A percentile compares a stretch with the other conserved stretches of the same genome.
phyloP scores from a whole-genome alignment of 2,329 filamentous ascomycete species.

The Mollisiaceae sp. region DNA sequence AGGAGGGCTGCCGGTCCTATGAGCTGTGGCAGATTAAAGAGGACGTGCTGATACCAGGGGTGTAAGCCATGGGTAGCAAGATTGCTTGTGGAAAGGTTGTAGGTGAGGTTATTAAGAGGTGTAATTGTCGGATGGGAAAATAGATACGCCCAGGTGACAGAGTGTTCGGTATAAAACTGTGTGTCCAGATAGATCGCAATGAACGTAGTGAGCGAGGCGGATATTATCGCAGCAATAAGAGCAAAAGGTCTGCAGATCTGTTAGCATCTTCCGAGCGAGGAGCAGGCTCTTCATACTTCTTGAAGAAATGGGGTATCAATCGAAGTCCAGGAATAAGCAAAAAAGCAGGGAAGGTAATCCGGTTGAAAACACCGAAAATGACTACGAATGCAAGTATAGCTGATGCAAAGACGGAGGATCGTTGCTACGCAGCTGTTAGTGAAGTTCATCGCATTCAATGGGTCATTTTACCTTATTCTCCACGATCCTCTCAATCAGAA shows the following conservation, averaged over 20 bases:
- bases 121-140: constrained; percentile 72
- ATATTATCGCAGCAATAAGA: constrained; percentile 66
- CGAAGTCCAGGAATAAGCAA: constrained; percentile 82
- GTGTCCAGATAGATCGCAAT: constrained; percentile 85
- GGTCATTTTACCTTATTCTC: constrained; percentile 70
- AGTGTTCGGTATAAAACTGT: constrained; percentile 73
- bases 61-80: constrained; percentile 78
- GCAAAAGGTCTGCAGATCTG: constrained; percentile 55
- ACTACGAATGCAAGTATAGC: constrained; percentile 79
- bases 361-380: constrained; percentile 90
- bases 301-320: constrained; percentile 83
- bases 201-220: constrained; percentile 69
- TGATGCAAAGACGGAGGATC: constrained; percentile 76
- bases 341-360: constrained; percentile 96
- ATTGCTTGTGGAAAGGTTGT: constrained; percentile 74
- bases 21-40: constrained; percentile 73
- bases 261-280: constrained; percentile 21
- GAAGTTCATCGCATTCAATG: constrained; percentile 3
- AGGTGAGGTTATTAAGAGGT: constrained; percentile 77
- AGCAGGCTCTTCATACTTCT: constrained; percentile 71
- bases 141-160: constrained; percentile 68
- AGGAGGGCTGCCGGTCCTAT: constrained; percentile 72
- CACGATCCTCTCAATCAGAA: constrained; percentile 85
- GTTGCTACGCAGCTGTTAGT: constrained; percentile 57
- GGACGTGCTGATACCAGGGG: constrained; percentile 77